Conservation (phyloP, 2,329 filamentous ascomycete species). For the Microdochium nivale region DNA sequence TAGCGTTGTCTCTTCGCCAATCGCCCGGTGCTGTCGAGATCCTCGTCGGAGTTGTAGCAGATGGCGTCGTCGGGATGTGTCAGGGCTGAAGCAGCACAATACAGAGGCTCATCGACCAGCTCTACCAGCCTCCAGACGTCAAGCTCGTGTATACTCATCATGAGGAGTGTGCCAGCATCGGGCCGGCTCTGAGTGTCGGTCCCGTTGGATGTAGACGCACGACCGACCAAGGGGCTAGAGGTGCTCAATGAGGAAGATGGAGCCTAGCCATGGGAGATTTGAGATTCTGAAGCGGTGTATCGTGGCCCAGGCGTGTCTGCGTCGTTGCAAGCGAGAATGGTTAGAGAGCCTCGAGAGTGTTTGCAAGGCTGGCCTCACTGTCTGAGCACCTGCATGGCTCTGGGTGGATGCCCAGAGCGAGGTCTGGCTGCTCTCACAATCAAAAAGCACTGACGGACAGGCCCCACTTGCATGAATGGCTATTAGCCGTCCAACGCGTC, state of each 20-base stretch:
- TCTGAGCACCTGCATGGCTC: not conserved
- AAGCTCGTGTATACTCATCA: not conserved
- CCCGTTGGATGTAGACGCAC: not conserved
- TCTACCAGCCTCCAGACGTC: slow-evolving; percentile 12
- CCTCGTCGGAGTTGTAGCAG: slow-evolving; percentile 48
- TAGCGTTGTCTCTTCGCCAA: slow-evolving; percentile 45
- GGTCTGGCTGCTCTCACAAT: not conserved
- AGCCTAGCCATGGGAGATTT: slow-evolving; percentile 14
- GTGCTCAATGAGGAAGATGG: not conserved
- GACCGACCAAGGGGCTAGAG: not conserved
- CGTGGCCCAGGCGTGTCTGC: not conserved
- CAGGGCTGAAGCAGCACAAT: slow-evolving; percentile 31
- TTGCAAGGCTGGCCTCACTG: too few species aligned
- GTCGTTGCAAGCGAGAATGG: too few species aligned
- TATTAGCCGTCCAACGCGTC: not conserved
- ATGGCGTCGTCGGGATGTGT: slow-evolving; percentile 35
- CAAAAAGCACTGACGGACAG: not conserved
- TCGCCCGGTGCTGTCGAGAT: slow-evolving; percentile 37
- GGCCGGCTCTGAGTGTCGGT: not conserved
- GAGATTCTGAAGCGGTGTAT: slow-evolving; percentile 4
- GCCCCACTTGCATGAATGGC: not conserved
- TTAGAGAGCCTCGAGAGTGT: too few species aligned
- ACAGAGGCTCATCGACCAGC: slow-evolving; percentile 29
- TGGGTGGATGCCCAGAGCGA: not conserved
- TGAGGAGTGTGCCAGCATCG: slow-evolving; percentile 11